Evolutionary conservation across 345 rosid species (phyloP).

Genomic region (Lumnitzera racemosa): DNA sequence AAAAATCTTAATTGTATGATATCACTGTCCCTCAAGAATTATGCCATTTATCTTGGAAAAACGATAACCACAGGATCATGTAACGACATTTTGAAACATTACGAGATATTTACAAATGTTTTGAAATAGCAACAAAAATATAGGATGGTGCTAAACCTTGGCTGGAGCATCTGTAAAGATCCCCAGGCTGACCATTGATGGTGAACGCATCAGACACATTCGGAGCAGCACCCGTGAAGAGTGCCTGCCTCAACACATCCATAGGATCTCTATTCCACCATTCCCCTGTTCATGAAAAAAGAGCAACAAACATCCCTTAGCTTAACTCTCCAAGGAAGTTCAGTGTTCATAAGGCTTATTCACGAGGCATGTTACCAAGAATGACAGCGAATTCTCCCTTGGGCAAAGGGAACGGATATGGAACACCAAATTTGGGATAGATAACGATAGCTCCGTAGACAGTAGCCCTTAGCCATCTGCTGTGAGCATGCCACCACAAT

Average conservation of each 20-base stretch:
- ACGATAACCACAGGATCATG: no score
- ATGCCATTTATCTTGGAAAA: no score
- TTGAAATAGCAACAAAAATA: neutral
- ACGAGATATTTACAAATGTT: no score
- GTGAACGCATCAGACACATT: constrained; percentile 75
- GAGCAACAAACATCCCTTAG: neutral
- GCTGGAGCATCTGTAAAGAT: constrained; percentile 68
- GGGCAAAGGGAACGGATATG: constrained; percentile 55
- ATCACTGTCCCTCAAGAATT: no score
- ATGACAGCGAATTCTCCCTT: constrained; percentile 48
- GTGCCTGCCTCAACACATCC: constrained; percentile 41
- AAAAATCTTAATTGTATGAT: no score
- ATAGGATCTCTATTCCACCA: constrained; percentile 85
- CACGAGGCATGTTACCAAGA: constrained; percentile 29
- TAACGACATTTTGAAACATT: neutral
- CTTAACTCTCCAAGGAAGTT: neutral
- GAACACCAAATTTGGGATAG: constrained; percentile 37
- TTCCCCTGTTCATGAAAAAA: constrained; percentile 35
- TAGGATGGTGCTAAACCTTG: constrained; percentile 27
- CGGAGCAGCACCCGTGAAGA: constrained; percentile 52
- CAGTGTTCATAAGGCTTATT: neutral
- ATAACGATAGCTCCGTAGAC: constrained; percentile 73
- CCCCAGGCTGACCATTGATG: constrained; percentile 91
- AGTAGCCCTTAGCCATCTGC: constrained; percentile 75
- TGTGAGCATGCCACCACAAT: constrained; percentile 94